A percentile compares a stretch with the other conserved stretches of the same genome.
Evolutionary conservation across 2,329 filamentous ascomycete genomes (phyloP).

Genomic region (Alternaria conjuncta): DNA sequence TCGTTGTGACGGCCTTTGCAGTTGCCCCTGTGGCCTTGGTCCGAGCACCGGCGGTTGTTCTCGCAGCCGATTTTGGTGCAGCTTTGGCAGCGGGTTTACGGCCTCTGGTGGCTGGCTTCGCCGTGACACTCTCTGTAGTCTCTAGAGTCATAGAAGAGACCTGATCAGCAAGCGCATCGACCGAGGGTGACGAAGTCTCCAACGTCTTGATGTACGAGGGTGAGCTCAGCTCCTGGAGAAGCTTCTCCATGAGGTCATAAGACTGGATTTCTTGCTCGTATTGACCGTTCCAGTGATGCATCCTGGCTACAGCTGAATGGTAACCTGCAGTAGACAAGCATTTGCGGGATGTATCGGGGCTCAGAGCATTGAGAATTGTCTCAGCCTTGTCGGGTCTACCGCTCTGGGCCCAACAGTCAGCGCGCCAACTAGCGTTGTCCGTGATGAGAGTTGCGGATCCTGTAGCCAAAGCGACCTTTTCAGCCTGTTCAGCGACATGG

Average conservation of each 20-base stretch:
- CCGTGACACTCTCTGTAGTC: conserved; percentile 10
- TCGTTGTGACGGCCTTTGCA: conserved; percentile 22
- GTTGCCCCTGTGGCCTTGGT: conserved; percentile 20
- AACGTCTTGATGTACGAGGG: conserved; percentile 39
- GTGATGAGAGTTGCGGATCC: conserved; percentile 63
- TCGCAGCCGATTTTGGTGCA: conserved; percentile 15
- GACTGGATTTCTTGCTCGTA: conserved; percentile 56
- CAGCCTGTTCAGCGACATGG: conserved; percentile 84
- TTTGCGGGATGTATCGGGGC: conserved; percentile 46
- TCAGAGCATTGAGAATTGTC: conserved; percentile 62
- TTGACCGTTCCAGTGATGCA: conserved; percentile 57
- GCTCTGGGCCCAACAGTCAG: conserved; percentile 58
- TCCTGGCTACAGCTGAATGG: conserved; percentile 56
- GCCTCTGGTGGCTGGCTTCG: conserved; percentile 23
- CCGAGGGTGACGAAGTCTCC: conserved; percentile 30
- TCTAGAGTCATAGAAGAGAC: conserved; percentile 52
- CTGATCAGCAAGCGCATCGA: conserved; percentile 50
- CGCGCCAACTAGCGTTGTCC: conserved; percentile 54
- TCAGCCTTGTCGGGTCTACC: conserved; percentile 58
- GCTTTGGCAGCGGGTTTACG: conserved; percentile 32
- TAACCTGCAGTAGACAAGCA: conserved; percentile 61
- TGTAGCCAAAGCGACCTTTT: conserved; percentile 75
- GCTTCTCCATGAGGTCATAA: conserved; percentile 57
- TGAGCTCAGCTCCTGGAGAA: conserved; percentile 52
- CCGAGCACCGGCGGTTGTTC: conserved; percentile 18